Base-by-base conservation (phyloP, 2,329 filamentous ascomycete species). In the Polychaeton citri region DNA sequence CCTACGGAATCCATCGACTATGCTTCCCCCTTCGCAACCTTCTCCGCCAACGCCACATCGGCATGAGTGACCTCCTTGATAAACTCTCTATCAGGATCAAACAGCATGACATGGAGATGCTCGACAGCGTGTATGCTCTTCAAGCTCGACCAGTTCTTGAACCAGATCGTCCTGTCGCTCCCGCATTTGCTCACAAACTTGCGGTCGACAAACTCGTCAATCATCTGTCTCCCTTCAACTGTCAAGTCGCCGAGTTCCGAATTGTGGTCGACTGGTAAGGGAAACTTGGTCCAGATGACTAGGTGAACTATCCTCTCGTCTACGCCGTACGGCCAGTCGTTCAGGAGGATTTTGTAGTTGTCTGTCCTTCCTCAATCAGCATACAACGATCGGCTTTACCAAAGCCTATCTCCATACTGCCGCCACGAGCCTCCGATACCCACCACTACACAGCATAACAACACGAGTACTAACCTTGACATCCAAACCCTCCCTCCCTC, bases 241-340 rank as follows among this genome's bases (percentile, higher is more conserved):
- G 79, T 84, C 53, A 92, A 60, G 44, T 85, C 76, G 10, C 74
- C 79, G 12, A 4, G 13, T 16, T 16, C 30, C 0, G 75, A 63
- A 13, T 62, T 63, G 0, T 73, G 58, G 48, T 90, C 78, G 38
- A 86, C 81, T 36, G 76, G 69, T 17, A 95, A 65, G 33, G 72
- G 68, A 51, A 93, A 94, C 59, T 94, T 94, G 33, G 82, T 90
- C 88, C 88, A 96, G 9, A 94, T 76, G 4, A 94, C 83, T 2
- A 95, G 65, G 55, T 95, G 88, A 12, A 83, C 72, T 44, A 94
- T 87, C 35, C 72, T 68, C 32, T 65, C 53, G 48, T 90, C 84
- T 36, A 95, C 68, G 0, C 84, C 86, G 52, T 95, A 96, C 1
- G 88, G 88, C 83, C 86, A 95, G 66, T 96, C 87, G 53, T 96